Conservation (phyloP, 805 yeast species). For the Candida michaelii region DNA sequence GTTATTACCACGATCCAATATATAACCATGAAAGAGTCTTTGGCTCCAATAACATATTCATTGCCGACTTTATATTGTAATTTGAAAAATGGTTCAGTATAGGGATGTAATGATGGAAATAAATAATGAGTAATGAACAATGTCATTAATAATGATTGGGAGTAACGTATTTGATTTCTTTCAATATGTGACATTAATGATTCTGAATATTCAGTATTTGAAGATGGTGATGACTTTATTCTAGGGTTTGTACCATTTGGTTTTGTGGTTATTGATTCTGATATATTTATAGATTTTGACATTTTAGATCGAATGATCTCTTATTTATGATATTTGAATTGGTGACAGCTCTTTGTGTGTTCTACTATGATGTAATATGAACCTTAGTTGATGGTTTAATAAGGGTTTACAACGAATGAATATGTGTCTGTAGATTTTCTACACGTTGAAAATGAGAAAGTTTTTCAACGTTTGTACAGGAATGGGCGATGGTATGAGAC, state of each 20-base stretch:
- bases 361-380: too few relatives aligned
- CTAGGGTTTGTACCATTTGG: not conserved
- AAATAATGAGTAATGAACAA: constrained; percentile 28
- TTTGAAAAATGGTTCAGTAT: constrained; percentile 35
- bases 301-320: not conserved
- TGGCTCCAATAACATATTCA: constrained; percentile 53
- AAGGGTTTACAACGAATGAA: constrained; percentile 3
- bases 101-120: constrained; percentile 13
- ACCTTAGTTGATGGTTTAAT: not conserved
- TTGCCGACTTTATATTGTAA: constrained; percentile 27
- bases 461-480: constrained; percentile 7
- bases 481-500: constrained; percentile 1
- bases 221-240: too few relatives aligned
- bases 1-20: constrained; percentile 57
- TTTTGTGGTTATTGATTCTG: too few relatives aligned
- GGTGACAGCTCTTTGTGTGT: too few relatives aligned
- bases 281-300: not conserved
- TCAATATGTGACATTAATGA: constrained; percentile 22
- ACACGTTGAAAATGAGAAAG: constrained; percentile 7
- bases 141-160: constrained; percentile 26
- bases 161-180: constrained; percentile 35
- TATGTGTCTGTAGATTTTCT: constrained; percentile 1
- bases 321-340: too few relatives aligned
- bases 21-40: constrained; percentile 55
- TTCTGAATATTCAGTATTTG: not conserved